Conservation (phyloP, 306 rosid genomes). For the Comarum palustre region DNA sequence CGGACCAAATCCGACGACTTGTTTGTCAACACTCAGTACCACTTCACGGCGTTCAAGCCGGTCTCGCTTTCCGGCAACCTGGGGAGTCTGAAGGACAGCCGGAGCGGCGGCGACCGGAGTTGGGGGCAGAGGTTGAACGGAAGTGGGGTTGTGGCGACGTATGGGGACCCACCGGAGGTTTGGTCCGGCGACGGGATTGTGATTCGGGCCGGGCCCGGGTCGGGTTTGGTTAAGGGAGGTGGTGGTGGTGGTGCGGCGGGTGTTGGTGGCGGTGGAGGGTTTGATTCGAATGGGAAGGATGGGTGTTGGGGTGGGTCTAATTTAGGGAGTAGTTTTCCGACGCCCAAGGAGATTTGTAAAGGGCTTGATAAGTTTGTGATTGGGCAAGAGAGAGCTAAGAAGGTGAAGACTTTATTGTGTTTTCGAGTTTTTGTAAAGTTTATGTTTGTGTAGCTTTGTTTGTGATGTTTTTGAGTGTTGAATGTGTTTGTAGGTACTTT, state of each 20-base stretch:
- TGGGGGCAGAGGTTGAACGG: conserved; percentile 28
- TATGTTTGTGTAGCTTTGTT: not conserved
- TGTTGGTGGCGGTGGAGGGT: conserved; percentile 56
- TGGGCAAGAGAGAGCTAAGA: conserved; percentile 94
- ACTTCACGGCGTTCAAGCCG: conserved; percentile 73
- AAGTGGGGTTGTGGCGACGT: conserved; percentile 33
- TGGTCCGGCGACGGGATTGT: conserved; percentile 94
- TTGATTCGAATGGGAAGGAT: conserved; percentile 53
- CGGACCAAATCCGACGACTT: conserved; percentile 44
- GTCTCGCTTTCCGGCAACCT: conserved; percentile 59
- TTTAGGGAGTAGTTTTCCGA: conserved; percentile 73
- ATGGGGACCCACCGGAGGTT: conserved; percentile 85
- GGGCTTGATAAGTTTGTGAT: conserved; percentile 94
- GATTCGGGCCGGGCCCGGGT: conserved; percentile 37
- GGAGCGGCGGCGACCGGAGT: conserved; percentile 17
- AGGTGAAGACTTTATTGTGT: conserved; percentile 41
- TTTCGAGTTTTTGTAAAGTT: not conserved
- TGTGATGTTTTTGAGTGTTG: conserved; percentile 7
- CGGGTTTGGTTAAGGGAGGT: conserved; percentile 3
- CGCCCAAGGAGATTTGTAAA: conserved; percentile 83
- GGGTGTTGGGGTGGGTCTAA: conserved; percentile 88
- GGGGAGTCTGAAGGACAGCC: conserved; percentile 10
- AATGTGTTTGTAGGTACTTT: conserved; percentile 57
- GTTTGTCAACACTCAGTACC: conserved; percentile 46
- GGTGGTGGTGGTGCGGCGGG: conserved; percentile 42